phyloP scores from a whole-genome alignment of 2,329 filamentous ascomycete genomes.

The Drechslerella coelobrocha region DNA sequence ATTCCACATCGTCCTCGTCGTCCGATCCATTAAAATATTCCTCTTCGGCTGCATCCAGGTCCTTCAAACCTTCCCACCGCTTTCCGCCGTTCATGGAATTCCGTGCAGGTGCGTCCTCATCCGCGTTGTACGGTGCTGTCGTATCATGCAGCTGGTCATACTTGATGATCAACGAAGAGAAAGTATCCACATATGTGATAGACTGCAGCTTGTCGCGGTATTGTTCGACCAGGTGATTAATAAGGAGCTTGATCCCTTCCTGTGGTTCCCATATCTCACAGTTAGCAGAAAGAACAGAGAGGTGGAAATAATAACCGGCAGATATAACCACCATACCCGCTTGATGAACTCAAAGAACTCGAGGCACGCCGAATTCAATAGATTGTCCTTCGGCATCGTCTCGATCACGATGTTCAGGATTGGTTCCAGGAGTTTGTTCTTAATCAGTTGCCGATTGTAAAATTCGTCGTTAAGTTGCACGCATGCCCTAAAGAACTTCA shows the following conservation, averaged over 20 bases:
- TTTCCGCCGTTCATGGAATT: conserved; percentile 65
- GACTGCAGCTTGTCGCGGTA: conserved; percentile 77
- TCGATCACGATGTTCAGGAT: conserved; percentile 83
- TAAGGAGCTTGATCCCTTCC: conserved; percentile 79
- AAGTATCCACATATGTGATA: conserved; percentile 84
- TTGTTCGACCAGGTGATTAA: conserved; percentile 82
- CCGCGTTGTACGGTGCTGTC: conserved; percentile 68
- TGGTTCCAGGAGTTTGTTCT: conserved; percentile 80
- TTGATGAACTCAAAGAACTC: conserved; percentile 93
- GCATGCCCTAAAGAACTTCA: conserved; percentile 91
- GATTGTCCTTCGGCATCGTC: conserved; percentile 88
- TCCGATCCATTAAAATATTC: conserved; percentile 93
- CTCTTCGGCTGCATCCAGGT: conserved; percentile 84
- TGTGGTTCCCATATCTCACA: conserved; percentile 57
- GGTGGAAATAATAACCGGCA: background rate
- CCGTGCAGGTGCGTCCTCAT: conserved; percentile 58
- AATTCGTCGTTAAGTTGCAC: conserved; percentile 88
- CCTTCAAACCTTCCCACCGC: conserved; percentile 75
- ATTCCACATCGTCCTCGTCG: conserved; percentile 70
- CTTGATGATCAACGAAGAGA: conserved; percentile 74
- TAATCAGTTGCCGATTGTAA: conserved; percentile 82
- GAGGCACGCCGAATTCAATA: conserved; percentile 89
- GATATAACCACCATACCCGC: conserved; percentile 53
- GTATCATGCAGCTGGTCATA: conserved; percentile 81
- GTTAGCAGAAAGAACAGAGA: conserved; percentile 2